Base-by-base conservation (phyloP, 192 early-diverging fungal genomes). In the Phlyctochytrium planicorne region DNA sequence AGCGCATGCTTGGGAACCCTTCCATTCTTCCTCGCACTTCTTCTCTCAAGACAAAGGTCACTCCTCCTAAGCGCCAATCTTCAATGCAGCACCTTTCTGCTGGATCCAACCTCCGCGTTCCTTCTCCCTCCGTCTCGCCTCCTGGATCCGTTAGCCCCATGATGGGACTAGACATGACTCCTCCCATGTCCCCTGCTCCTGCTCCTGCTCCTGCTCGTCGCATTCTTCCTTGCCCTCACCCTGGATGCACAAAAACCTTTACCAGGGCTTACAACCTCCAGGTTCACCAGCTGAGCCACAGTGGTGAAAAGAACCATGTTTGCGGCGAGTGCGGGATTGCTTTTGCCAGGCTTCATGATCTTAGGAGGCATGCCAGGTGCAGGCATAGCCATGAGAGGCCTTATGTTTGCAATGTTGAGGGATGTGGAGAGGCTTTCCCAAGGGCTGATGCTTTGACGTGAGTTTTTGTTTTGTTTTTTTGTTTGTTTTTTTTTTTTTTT, bases 281-380 rank as follows among this genome's bases (percentile, higher is more conserved):
- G 27, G 16, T 29, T 4, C 55, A 57, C 25, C 55, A 25, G 20
- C 55, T 57, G 55, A 10, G 14, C 14, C 55, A 57, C 27, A 25
- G 14, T 12, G 55, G 27, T 6, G 55, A 57, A 29, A 12, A 27
- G 6, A 57, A 10, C 12, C 55, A 57, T 29, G 55, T 29, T 4
- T 57, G 55, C 55, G 25, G 25, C 55, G 55, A 57, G 55, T 57
- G 55, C 55, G 55, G 27, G 55, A 6, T 29, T 12, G 27, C 20
- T 4, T 57, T 57, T 29, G 55, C 27, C 14, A 14, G 55, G 20
- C 4, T 27, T 12, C 55, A 57, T 57, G 55, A 57, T 29, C 27
- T 57, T 12, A 57, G 16, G 55, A 14, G 55, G 55, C 55, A 57
- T 29, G 25, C 27, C 14, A 14, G 55, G 55, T 14, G 27, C 20